Evolutionary conservation across 2,329 filamentous ascomycete species (phyloP).

Genomic region (Scedosporium aurantiacum): DNA sequence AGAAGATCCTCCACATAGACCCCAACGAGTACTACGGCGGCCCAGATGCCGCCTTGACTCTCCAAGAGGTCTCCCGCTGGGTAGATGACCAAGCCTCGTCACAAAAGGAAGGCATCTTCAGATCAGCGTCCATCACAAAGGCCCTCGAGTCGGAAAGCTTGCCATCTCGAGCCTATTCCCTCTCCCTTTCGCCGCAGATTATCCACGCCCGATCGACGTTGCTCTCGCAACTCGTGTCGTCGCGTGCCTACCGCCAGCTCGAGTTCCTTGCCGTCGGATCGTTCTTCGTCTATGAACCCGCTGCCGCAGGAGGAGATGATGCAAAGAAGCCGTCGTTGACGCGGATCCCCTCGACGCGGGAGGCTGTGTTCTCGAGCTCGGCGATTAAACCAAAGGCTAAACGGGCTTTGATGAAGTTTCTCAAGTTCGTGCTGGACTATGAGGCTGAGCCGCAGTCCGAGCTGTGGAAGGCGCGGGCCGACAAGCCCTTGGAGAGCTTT

Average conservation of each 20-base stretch:
- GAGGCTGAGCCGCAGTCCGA: conserved; percentile 44
- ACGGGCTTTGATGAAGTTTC: conserved; percentile 80
- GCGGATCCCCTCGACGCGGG: conserved; percentile 76
- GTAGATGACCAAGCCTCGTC: conserved; percentile 17
- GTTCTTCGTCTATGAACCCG: conserved; percentile 64
- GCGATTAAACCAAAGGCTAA: conserved; percentile 71
- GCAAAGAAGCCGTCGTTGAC: conserved; percentile 32
- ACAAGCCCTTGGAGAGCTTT: conserved; percentile 45
- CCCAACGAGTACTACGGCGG: conserved; percentile 82
- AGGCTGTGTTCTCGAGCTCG: conserved; percentile 78
- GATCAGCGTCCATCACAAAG: conserved; percentile 26
- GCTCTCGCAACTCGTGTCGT: conserved; percentile 73
- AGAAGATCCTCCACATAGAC: conserved; percentile 85
- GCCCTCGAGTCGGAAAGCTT: conserved; percentile 30
- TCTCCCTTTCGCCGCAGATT: conserved; percentile 76
- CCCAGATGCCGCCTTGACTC: conserved; percentile 70
- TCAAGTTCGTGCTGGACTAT: conserved; percentile 73
- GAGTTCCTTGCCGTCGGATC: conserved; percentile 90
- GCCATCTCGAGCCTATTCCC: conserved; percentile 60
- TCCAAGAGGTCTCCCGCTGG: conserved; percentile 75
- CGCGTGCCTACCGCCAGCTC: conserved; percentile 75
- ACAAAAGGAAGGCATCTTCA: conserved; percentile 19
- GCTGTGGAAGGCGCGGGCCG: conserved; percentile 47
- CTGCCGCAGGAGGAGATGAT: conserved; percentile 17
- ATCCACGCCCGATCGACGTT: conserved; percentile 75